phyloP scores from a whole-genome alignment of 192 early-diverging fungal species.

The Endogone sp. region DNA sequence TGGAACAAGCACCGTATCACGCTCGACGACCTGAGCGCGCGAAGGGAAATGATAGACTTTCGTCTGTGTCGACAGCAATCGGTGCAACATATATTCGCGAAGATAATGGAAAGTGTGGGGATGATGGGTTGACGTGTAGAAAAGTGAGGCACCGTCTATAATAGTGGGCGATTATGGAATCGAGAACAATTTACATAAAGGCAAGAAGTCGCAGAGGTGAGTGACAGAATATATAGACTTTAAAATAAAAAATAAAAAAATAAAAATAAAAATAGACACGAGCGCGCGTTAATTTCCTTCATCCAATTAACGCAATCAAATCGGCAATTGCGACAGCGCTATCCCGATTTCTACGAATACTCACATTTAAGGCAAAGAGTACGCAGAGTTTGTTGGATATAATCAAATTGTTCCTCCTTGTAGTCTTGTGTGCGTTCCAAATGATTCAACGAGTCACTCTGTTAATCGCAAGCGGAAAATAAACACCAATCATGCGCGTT shows the following conservation, averaged over 20 bases:
- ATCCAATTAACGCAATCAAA: too few species aligned
- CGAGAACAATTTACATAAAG: too few species aligned
- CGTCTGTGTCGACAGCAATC: slow-evolving; percentile 45
- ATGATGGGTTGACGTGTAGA: slow-evolving; percentile 82
- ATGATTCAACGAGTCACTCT: slow-evolving; percentile 61
- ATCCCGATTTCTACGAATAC: slow-evolving; percentile 16
- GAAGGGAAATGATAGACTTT: slow-evolving; percentile 54
- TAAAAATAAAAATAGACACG: too few species aligned
- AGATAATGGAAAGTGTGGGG: slow-evolving; percentile 73
- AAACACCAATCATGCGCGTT: neutral
- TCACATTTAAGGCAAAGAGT: slow-evolving; percentile 88
- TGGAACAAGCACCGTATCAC: slow-evolving; percentile 85
- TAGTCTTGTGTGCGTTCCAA: slow-evolving; percentile 82
- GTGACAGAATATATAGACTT: too few species aligned
- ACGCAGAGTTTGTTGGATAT: slow-evolving; percentile 88
- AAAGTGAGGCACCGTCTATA: slow-evolving; percentile 82
- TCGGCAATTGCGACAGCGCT: too few species aligned
- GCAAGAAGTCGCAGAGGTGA: too few species aligned
- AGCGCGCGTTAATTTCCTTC: too few species aligned
- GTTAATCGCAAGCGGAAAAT: neutral
- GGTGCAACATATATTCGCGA: slow-evolving; percentile 79
- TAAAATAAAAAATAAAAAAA: too few species aligned
- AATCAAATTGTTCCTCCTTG: slow-evolving; percentile 93
- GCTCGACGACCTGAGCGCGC: slow-evolving; percentile 80
- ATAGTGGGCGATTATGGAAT: neutral